A percentile compares a stretch with the other conserved stretches of the same genome.
phyloP scores from a whole-genome alignment of 2,329 filamentous ascomycete species.

The Colletotrichum tanaceti region DNA sequence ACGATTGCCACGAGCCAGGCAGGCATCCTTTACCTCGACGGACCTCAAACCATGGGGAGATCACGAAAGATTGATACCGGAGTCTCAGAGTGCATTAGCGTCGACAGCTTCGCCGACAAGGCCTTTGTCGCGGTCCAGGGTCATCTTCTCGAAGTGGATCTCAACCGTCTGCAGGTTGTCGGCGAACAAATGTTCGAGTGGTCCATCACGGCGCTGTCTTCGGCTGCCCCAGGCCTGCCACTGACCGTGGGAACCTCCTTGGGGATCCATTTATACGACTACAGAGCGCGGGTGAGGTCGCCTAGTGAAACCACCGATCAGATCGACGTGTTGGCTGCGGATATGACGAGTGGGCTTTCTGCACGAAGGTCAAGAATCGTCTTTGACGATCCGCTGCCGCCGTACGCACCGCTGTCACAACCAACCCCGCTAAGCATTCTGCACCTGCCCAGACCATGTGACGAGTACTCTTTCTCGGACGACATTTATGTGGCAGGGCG shows the following conservation, averaged over 20 bases:
- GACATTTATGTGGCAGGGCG: constrained; percentile 91
- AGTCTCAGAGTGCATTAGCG: constrained; percentile 84
- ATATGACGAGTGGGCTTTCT: constrained; percentile 52
- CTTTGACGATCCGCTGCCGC: constrained; percentile 64
- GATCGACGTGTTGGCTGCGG: constrained; percentile 31
- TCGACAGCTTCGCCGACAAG: constrained; percentile 74
- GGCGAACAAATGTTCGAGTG: constrained; percentile 80
- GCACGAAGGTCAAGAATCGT: constrained; percentile 48
- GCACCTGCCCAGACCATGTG: constrained; percentile 73
- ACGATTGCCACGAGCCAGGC: constrained; percentile 74
- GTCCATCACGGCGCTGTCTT: constrained; percentile 85
- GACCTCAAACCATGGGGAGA: constrained; percentile 57
- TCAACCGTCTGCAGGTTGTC: constrained; percentile 76
- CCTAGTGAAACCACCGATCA: constrained; percentile 45
- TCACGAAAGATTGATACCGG: constrained; percentile 77
- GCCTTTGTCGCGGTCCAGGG: constrained; percentile 86
- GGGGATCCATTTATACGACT: constrained; percentile 86
- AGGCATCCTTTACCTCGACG: constrained; percentile 73
- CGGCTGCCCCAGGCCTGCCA: constrained; percentile 72
- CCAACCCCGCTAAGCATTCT: constrained; percentile 86
- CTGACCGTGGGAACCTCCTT: constrained; percentile 86
- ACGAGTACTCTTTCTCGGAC: constrained; percentile 68
- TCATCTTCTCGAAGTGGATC: constrained; percentile 83
- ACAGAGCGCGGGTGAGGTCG: constrained; percentile 60
- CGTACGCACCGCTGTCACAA: constrained; percentile 80